These are phyloP conservation scores for Rosa persica DNA, from an alignment of 306 rosid genomes.

Conservation along the genomic window DNA sequence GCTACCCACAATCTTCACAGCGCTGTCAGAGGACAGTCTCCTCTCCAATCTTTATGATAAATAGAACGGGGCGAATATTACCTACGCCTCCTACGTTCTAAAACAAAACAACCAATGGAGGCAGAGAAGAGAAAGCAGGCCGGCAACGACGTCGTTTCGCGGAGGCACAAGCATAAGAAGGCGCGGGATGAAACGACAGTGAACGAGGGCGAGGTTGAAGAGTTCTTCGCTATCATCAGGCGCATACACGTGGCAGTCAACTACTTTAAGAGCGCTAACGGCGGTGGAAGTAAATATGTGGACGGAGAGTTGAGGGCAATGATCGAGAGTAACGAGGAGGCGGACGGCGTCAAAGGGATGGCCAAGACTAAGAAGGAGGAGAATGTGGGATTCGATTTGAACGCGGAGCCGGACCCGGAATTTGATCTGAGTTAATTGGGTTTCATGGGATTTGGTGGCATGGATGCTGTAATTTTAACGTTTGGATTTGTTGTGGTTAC, in stretches of 20 bases:
- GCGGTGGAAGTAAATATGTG: neutral
- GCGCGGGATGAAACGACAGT: slow-evolving; percentile 20
- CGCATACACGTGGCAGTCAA: slow-evolving; percentile 30
- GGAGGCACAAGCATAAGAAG: slow-evolving; percentile 30
- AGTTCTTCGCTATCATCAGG: slow-evolving; percentile 43
- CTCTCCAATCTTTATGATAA: neutral
- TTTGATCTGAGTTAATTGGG: neutral
- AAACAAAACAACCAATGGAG: neutral
- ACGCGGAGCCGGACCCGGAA: slow-evolving; percentile 24
- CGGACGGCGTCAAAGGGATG: neutral
- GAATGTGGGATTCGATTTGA: slow-evolving; percentile 26
- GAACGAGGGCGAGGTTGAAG: slow-evolving; percentile 47
- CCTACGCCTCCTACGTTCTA: neutral
- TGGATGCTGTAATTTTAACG: too few relatives aligned
- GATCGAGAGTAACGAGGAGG: slow-evolving; percentile 21
- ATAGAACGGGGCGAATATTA: neutral
- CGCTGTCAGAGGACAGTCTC: neutral
- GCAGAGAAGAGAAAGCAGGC: slow-evolving; percentile 28
- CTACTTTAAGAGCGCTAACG: slow-evolving; percentile 27
- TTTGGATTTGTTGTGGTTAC: neutral
- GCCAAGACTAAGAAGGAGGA: neutral
- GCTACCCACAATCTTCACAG: neutral
- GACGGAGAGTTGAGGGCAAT: slow-evolving; percentile 12
- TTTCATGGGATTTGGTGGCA: neutral
- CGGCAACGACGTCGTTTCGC: neutral